Conservation (phyloP, 2,329 filamentous ascomycete genomes). For the Leptodontidium sp. region DNA sequence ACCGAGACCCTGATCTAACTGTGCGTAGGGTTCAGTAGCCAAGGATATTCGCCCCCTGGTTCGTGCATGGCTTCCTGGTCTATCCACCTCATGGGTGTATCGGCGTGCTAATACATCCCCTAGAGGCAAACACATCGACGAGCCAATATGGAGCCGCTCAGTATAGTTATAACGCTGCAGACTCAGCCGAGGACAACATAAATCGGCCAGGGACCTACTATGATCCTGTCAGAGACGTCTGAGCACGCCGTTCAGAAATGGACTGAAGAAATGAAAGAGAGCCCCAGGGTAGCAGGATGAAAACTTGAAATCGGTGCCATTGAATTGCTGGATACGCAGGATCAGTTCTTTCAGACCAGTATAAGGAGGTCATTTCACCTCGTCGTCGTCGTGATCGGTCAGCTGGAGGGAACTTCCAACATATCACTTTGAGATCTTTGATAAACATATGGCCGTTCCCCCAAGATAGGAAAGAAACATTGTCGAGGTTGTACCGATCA, state of each 20-base stretch:
- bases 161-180: neutral
- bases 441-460: neutral
- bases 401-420: neutral
- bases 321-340: neutral
- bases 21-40: neutral
- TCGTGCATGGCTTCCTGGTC: neutral
- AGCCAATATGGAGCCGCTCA: neutral
- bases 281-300: neutral
- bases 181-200: neutral
- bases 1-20: neutral
- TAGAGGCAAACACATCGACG: neutral
- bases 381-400: neutral
- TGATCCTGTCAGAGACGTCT: constrained; percentile 34
- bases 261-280: neutral
- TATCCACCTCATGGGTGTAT: neutral
- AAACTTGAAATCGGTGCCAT: neutral
- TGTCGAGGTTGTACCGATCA: too few relatives aligned
- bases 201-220: constrained; percentile 24
- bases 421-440: neutral
- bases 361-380: neutral
- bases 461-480: neutral
- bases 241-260: neutral
- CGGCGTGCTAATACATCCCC: constrained; percentile 6
- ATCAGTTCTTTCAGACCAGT: neutral
- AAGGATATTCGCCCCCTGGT: neutral